Conservation (phyloP, 176 grass and related monocot genomes). For the Phoenix roebelenii region DNA sequence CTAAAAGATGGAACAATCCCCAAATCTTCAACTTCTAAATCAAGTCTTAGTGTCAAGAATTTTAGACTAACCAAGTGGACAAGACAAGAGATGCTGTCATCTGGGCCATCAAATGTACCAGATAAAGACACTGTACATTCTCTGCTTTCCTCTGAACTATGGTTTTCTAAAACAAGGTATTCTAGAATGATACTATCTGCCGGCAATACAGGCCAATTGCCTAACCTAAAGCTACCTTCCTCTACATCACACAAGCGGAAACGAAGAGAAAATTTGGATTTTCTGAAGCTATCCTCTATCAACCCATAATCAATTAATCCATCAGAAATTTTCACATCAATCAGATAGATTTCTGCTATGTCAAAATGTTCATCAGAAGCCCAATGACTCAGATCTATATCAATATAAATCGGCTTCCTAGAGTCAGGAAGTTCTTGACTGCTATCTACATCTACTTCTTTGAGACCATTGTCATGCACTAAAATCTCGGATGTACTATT, state of each 20-base stretch:
- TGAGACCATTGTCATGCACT: constrained; percentile 23
- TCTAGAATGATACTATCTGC: constrained; percentile 52
- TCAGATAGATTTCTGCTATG: constrained; percentile 59
- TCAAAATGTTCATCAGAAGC: constrained; percentile 35
- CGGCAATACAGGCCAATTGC: constrained; percentile 61
- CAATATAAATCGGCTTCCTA: constrained; percentile 42
- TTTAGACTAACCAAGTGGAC: constrained; percentile 59
- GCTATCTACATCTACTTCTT: constrained; percentile 1
- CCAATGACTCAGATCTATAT: constrained; percentile 30
- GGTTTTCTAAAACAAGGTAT: constrained; percentile 10
- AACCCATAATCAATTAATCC: constrained; percentile 18
- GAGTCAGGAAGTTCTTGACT: constrained; percentile 13
- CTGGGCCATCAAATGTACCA: constrained; percentile 60
- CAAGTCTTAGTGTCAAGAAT: constrained; percentile 39
- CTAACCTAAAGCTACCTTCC: constrained; percentile 52
- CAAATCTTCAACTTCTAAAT: constrained; percentile 19
- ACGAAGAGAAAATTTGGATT: constrained; percentile 39
- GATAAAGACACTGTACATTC: constrained; percentile 22
- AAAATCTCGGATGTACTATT: constrained; percentile 16
- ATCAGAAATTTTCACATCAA: constrained; percentile 38
- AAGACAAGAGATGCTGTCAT: constrained; percentile 62
- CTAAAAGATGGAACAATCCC: constrained; percentile 16
- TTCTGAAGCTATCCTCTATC: constrained; percentile 18
- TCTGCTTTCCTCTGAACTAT: constrained; percentile 3
- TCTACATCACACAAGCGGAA: constrained; percentile 47